These are phyloP conservation scores for Cadophora luteo-olivacea DNA, from an alignment of 2,329 filamentous ascomycete genomes.

Conservation along the genomic window DNA sequence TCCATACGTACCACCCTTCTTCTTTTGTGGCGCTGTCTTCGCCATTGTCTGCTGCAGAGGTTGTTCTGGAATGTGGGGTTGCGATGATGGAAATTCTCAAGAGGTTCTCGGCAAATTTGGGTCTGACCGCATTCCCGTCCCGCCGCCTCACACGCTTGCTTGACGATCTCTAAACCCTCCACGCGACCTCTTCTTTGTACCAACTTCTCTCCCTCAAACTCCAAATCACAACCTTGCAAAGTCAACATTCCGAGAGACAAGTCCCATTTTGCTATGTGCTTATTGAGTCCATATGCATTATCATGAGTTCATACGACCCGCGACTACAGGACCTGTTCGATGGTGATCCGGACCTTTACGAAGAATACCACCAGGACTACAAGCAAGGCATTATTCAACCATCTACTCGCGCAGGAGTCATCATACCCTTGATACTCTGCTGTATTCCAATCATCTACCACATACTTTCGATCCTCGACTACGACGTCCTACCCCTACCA, in stretches of 20 bases:
- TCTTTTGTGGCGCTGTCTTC: constrained; percentile 45
- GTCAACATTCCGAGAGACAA: not conserved
- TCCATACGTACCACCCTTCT: constrained; percentile 38
- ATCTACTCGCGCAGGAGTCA: constrained; percentile 27
- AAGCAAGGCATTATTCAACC: constrained; percentile 30
- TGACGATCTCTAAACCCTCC: not conserved
- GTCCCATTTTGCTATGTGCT: not conserved
- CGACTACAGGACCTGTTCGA: constrained; percentile 38
- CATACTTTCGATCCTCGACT: constrained; percentile 40
- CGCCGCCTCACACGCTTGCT: constrained; percentile 16
- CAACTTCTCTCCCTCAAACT: constrained; percentile 3
- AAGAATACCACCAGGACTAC: constrained; percentile 45
- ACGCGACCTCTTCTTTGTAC: constrained; percentile 12
- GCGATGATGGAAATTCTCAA: constrained; percentile 25
- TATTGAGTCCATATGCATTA: constrained; percentile 38
- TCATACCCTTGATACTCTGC: constrained; percentile 39
- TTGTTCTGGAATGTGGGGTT: constrained; percentile 24
- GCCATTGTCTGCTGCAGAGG: constrained; percentile 39
- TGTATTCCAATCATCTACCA: constrained; percentile 41
- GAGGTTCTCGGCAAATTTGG: constrained; percentile 15
- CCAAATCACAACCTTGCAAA: not conserved
- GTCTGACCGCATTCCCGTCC: not conserved
- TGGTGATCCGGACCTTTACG: constrained; percentile 38
- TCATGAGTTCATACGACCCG: constrained; percentile 41
- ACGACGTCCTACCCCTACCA: constrained; percentile 49